Evolutionary conservation across 2,329 filamentous ascomycete genomes (phyloP), one percentile per base, ranked within the genome.

Genomic region (Xylariaceae sp.): DNA sequence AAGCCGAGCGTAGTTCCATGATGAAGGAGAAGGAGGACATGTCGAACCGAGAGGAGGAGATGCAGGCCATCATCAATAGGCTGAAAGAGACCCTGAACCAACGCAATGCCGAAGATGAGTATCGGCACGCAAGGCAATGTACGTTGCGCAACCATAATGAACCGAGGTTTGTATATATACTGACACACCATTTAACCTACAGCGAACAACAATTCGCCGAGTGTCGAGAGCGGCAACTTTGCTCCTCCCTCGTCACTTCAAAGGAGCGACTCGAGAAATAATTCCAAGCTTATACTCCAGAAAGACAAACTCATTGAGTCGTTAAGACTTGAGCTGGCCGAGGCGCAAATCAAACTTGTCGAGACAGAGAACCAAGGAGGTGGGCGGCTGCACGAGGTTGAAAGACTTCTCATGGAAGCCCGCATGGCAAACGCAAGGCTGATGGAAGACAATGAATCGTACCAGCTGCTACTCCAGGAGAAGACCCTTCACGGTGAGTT

Each of bases 391-490:
- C 88, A 90, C 60, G 90, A 96, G 70, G 82, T 97, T n/a, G 92
- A 97, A 73, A 87, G 88, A 63, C 83, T 89, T 59, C 81, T 97
- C 47, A 85, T 97, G 73, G 93, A 97, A 67, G 87, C 90, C 38
- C 90, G 92, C 64, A 94, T 97, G 88, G 88, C 91, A 60, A 99
- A 97, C 67, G 94, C 94, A 51, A 84, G 92, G 42, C 77, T 99
- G 57, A 94, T 97, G 89, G 94, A 99, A 73, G 94, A 99, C 71
- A 97, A 97, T 65, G 94, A 99, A 73, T 96, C 91, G 73, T 99
- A 96, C 72, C 93, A 97, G 72, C 81, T 97, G 36, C 83, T 99
- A 16, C 83, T 99, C 19, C 90, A 91, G 66, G 92, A 97, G 71
- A 93, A 91, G 78, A 97, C 94, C 1, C 81, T 99, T 53, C 96